A percentile compares a stretch with the other conserved stretches of the same genome.
These are phyloP conservation scores for Rubia occidens DNA, from an alignment of 305 asterid species.

Conservation along the genomic window DNA sequence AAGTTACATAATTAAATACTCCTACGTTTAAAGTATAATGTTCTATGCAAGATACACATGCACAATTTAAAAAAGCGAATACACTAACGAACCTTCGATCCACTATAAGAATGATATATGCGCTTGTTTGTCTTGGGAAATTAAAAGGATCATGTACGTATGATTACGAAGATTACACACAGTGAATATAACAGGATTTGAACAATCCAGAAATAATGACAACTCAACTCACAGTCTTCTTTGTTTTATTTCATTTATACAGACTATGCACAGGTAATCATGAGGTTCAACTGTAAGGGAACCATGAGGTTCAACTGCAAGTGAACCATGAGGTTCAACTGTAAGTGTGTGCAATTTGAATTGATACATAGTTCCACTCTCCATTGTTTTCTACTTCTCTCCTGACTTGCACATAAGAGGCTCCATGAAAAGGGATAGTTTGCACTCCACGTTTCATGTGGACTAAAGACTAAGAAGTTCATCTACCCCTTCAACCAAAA, in stretches of 20 bases:
- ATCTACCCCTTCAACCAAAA: neutral
- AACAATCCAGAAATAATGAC: no score
- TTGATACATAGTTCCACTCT: neutral
- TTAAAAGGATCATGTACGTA: neutral
- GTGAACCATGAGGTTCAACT: neutral
- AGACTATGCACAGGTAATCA: neutral
- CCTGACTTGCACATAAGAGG: constrained; percentile 1
- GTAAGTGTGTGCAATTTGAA: neutral
- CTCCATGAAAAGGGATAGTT: neutral
- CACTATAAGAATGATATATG: neutral
- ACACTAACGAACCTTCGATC: no score
- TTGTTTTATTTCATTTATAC: neutral
- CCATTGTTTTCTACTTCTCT: neutral
- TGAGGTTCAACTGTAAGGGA: neutral
- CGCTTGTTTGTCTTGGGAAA: neutral
- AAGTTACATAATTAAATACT: neutral
- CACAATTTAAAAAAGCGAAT: no score
- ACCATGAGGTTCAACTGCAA: no score
- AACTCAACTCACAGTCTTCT: neutral
- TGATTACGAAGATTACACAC: neutral
- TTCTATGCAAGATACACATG: neutral
- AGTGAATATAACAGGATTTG: neutral
- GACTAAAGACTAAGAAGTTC: neutral
- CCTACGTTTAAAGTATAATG: neutral
- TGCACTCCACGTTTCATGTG: neutral